Conservation (phyloP, 345 rosid genomes). For the Barbarea vulgaris region DNA sequence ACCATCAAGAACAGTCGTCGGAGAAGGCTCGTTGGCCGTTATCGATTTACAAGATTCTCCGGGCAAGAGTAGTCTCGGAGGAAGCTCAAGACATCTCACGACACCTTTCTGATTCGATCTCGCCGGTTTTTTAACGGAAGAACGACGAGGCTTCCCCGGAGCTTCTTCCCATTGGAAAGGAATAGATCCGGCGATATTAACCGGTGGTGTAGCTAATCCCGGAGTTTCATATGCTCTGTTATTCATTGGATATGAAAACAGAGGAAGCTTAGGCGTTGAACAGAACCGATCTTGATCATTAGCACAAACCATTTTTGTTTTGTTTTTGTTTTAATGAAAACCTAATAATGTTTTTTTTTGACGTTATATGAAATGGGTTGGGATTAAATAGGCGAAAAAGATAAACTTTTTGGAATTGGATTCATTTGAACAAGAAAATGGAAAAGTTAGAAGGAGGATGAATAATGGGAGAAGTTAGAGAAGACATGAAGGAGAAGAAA, state of each 20-base stretch:
- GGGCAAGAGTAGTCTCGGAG: constrained; percentile 57
- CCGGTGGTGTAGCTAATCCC: constrained; percentile 63
- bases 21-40: constrained; percentile 46
- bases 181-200: constrained; percentile 54
- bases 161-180: constrained; percentile 96
- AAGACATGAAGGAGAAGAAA: constrained; percentile 29
- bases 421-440: constrained; percentile 39
- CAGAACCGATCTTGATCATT: constrained; percentile 34
- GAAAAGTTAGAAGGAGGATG: constrained; percentile 38
- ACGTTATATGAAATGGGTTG: constrained; percentile 33
- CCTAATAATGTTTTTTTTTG: constrained; percentile 23
- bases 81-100: constrained; percentile 58
- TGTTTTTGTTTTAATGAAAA: background rate
- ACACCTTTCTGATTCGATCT: constrained; percentile 27
- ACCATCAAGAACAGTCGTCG: constrained; percentile 59
- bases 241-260: constrained; percentile 54
- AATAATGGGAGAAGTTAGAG: constrained; percentile 13
- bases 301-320: constrained; percentile 12
- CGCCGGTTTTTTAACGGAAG: constrained; percentile 13
- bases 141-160: constrained; percentile 78
- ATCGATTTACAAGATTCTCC: constrained; percentile 36
- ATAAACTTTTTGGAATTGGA: constrained; percentile 21
- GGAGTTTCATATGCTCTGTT: constrained; percentile 40
- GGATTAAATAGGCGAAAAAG: constrained; percentile 31
- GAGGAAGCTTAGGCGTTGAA: constrained; percentile 58